These are phyloP conservation scores for Inga leiocalycina DNA, from an alignment of 306 rosid species.

Conservation along the genomic window DNA sequence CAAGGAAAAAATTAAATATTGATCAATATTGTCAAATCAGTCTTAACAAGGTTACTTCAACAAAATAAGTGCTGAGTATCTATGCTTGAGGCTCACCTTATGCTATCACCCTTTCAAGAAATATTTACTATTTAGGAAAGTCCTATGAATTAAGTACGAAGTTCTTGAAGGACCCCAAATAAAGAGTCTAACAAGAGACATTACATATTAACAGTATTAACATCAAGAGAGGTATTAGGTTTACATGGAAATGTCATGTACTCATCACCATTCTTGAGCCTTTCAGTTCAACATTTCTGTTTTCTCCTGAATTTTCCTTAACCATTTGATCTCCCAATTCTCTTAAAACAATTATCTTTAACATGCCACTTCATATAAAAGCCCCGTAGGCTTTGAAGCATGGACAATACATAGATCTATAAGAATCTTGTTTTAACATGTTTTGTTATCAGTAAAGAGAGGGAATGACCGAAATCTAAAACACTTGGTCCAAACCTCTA, in stretches of 20 bases:
- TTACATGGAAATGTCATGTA: neutral
- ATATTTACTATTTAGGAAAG: neutral
- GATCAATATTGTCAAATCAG: slow-evolving; percentile 3
- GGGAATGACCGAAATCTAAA: neutral
- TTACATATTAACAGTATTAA: neutral
- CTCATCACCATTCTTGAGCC: neutral
- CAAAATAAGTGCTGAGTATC: neutral
- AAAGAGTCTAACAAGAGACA: neutral
- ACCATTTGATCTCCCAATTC: neutral
- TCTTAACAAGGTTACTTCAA: neutral
- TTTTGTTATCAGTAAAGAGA: neutral
- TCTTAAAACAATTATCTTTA: neutral
- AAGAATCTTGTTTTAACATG: neutral
- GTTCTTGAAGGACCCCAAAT: neutral
- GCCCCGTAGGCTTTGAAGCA: neutral
- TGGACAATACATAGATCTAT: neutral
- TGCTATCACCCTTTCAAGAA: neutral
- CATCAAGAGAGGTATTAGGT: neutral
- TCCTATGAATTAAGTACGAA: neutral
- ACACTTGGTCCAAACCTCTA: neutral
- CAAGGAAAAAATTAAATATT: neutral
- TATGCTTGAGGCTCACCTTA: neutral
- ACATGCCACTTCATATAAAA: neutral
- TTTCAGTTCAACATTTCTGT: neutral
- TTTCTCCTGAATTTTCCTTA: neutral